Conservation (phyloP, 2,329 filamentous ascomycete species). For the Tolypocladium cylindrosporum region DNA sequence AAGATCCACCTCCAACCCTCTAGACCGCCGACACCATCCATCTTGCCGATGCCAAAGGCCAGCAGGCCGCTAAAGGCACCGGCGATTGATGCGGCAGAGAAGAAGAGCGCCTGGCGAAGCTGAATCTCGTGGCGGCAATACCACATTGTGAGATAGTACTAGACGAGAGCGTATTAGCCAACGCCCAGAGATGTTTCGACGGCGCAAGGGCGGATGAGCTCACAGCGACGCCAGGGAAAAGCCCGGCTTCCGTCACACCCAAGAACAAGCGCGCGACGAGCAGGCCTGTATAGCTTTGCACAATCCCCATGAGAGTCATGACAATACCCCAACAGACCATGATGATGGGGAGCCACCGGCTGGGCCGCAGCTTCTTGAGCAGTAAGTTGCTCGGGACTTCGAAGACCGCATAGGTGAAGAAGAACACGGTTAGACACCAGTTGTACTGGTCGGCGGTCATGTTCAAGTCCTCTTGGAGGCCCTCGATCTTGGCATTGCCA, state of each 20-base stretch:
- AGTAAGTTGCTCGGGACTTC: slow-evolving; percentile 71
- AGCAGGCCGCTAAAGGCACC: slow-evolving; percentile 68
- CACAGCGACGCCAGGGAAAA: slow-evolving; percentile 53
- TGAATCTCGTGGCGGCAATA: slow-evolving; percentile 48
- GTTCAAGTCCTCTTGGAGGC: slow-evolving; percentile 38
- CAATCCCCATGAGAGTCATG: slow-evolving; percentile 44
- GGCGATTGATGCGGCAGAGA: slow-evolving; percentile 69
- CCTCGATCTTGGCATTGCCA: slow-evolving; percentile 57
- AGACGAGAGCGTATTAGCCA: not conserved
- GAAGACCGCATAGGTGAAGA: slow-evolving; percentile 66
- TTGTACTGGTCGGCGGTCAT: slow-evolving; percentile 64
- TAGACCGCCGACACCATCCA: slow-evolving; percentile 53
- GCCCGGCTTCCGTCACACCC: slow-evolving; percentile 56
- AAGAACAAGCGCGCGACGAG: slow-evolving; percentile 45
- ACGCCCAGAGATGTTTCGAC: not conserved
- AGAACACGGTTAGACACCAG: slow-evolving; percentile 61
- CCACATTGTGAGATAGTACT: slow-evolving; percentile 49
- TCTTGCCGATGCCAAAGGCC: slow-evolving; percentile 59
- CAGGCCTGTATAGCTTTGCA: slow-evolving; percentile 35
- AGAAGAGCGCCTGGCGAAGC: slow-evolving; percentile 60
- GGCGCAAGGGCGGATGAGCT: slow-evolving; percentile 1
- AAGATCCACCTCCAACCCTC: slow-evolving; percentile 58
- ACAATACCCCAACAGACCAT: slow-evolving; percentile 52
- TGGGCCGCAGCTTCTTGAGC: slow-evolving; percentile 64
- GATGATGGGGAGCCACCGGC: slow-evolving; percentile 64